Percentiles rank a stretch among this genome's conserved stretches.
Evolutionary conservation across 768 basidiomycete genomes (phyloP).

Genomic region (Gloeostereum incarnatum): DNA sequence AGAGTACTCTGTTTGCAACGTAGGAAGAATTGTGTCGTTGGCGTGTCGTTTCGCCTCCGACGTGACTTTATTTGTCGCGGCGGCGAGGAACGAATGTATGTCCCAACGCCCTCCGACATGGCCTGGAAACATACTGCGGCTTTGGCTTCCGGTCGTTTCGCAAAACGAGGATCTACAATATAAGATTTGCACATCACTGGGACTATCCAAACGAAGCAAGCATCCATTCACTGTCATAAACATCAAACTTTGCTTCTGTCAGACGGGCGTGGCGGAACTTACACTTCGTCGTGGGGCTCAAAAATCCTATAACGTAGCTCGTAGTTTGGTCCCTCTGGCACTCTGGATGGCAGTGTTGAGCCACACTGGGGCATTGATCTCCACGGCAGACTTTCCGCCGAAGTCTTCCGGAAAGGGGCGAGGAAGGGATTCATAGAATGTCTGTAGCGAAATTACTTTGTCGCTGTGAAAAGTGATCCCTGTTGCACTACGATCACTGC

Average conservation of each 20-base stretch:
- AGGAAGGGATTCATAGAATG: constrained; percentile 58
- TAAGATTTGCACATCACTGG: constrained; percentile 43
- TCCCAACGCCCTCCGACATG: constrained; percentile 57
- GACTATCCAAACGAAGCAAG: constrained; percentile 48
- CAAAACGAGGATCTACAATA: constrained; percentile 54
- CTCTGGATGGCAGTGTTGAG: constrained; percentile 41
- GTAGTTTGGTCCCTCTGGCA: constrained; percentile 36
- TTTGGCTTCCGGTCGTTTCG: constrained; percentile 58
- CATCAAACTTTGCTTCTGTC: constrained; percentile 8
- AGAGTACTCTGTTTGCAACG: constrained; percentile 32
- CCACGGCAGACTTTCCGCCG: constrained; percentile 30
- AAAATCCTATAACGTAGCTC: background rate
- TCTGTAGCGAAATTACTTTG: constrained; percentile 34
- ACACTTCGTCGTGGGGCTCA: background rate
- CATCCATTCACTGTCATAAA: constrained; percentile 45
- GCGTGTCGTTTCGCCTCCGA: constrained; percentile 33
- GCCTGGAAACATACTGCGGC: constrained; percentile 58
- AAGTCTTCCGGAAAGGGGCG: constrained; percentile 52
- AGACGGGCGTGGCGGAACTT: background rate
- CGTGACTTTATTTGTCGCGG: constrained; percentile 36
- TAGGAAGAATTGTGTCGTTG: constrained; percentile 33
- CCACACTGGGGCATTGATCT: constrained; percentile 48
- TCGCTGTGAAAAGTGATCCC: background rate
- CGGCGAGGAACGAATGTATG: constrained; percentile 34
- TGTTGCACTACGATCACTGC: background rate